Evolutionary conservation across 345 rosid species (phyloP), one percentile per base, ranked within the genome.

Genomic region (Reutealis trisperma): DNA sequence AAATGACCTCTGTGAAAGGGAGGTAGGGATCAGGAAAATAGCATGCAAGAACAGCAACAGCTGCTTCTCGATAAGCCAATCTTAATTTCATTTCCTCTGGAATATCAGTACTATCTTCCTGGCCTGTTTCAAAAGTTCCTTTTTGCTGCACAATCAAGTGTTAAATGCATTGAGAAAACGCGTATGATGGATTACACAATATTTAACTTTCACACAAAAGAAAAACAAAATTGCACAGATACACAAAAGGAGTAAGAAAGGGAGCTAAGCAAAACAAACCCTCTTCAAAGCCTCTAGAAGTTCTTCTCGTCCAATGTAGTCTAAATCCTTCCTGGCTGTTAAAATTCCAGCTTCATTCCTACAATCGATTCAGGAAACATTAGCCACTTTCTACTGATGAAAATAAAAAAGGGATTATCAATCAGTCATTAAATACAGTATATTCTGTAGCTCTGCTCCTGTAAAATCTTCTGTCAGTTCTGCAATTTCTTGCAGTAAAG

Each of bases 281-380:
- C 98, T 86, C 78, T 93, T 95, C 88, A 93, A 83, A 51, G 98
- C 99, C 80, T 95, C 97, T 58, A 91, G 78, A 80, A 95, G 98
- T 84, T 95, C 98, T 72, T 93, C 97, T 51, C 85, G 88, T 69
- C 97, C 99, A 77, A 95, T 95, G 84, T 82, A 85, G 79, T 92
- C 97, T 67, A 88, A 85, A 84, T 95, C 99, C 83, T 95, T 92
- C 83, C 99, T 89, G 54, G 99, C 98, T 77, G 97, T 93, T 88
- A 93, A 90, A 80, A 95, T 95, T 84, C 96, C 99, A 77, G 99
- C 98, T 87, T 95, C 99, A 81, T 93, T 95, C 88, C 98, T 95
- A 86, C 66, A 77, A 66, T 73, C 60, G 12, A 25, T 34, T 55
- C 45, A 54, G 32, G 63, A 73, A 80, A 74, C 30, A 76, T 87